phyloP scores from a whole-genome alignment of 352 stramenopile genomes.

The Stramenopiles sp. region DNA sequence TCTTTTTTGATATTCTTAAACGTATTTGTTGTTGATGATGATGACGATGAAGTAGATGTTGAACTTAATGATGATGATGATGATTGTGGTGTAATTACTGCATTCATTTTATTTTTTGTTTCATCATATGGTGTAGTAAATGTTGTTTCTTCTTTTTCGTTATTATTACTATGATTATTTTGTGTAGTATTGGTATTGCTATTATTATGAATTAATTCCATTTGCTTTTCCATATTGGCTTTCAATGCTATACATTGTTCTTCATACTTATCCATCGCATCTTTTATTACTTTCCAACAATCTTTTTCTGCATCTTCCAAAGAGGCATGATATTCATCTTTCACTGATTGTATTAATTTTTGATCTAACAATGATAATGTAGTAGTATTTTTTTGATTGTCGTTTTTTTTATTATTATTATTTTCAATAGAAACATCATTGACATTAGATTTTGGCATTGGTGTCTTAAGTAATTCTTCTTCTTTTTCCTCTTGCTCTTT shows the following conservation, averaged over 20 bases:
- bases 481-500: too few species aligned
- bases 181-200: background rate
- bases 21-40: background rate
- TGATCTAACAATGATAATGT: background rate
- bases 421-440: too few species aligned
- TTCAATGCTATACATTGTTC: background rate
- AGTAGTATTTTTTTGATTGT: background rate
- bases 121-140: background rate
- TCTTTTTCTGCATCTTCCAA: background rate
- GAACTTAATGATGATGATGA: background rate
- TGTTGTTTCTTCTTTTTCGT: background rate
- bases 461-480: background rate
- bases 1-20: background rate
- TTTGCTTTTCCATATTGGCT: background rate
- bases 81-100: background rate
- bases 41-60: background rate
- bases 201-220: background rate
- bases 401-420: background rate
- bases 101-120: background rate
- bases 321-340: background rate
- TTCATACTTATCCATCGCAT: background rate
- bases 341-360: background rate
- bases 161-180: background rate
- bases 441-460: background rate
- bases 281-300: background rate